These are phyloP conservation scores for Phaseolus coccineus DNA, from an alignment of 331 rosid genomes.

Conservation along the genomic window DNA sequence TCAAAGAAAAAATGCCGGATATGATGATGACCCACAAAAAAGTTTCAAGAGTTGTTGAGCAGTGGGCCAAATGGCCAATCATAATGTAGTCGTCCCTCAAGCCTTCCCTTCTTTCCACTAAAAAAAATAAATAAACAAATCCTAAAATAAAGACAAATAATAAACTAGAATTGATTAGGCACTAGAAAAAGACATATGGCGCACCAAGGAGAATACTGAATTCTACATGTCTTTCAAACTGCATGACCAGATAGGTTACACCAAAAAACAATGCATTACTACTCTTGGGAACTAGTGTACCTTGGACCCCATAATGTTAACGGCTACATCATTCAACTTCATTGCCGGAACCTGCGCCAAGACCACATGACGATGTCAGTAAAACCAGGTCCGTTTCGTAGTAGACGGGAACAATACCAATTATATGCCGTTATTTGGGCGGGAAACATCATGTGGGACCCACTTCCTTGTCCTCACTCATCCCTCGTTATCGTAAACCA, in stretches of 20 bases:
- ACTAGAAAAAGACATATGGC: constrained; percentile 48
- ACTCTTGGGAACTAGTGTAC: constrained; percentile 46
- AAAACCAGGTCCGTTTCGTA: constrained; percentile 49
- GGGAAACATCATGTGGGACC: constrained; percentile 48
- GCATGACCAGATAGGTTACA: background rate
- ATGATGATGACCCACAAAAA: constrained; percentile 42
- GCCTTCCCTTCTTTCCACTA: background rate
- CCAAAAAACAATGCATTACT: constrained; percentile 34
- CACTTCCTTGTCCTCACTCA: constrained; percentile 33
- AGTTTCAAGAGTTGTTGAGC: constrained; percentile 44
- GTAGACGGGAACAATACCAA: constrained; percentile 31
- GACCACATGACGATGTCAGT: constrained; percentile 56
- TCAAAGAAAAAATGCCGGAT: constrained; percentile 17
- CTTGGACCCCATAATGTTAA: constrained; percentile 56
- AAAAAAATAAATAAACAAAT: background rate
- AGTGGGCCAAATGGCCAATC: constrained; percentile 43
- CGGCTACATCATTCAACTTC: constrained; percentile 61
- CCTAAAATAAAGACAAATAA: too few relatives aligned
- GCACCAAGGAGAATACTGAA: background rate
- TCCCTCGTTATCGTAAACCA: constrained; percentile 19
- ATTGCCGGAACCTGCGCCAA: constrained; percentile 44
- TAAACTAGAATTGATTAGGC: background rate
- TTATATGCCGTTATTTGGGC: constrained; percentile 52
- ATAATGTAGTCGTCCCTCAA: constrained; percentile 40
- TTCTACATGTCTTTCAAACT: constrained; percentile 3